phyloP scores from a whole-genome alignment of 108 stramenopile genomes.

The Cyclotella sp. region DNA sequence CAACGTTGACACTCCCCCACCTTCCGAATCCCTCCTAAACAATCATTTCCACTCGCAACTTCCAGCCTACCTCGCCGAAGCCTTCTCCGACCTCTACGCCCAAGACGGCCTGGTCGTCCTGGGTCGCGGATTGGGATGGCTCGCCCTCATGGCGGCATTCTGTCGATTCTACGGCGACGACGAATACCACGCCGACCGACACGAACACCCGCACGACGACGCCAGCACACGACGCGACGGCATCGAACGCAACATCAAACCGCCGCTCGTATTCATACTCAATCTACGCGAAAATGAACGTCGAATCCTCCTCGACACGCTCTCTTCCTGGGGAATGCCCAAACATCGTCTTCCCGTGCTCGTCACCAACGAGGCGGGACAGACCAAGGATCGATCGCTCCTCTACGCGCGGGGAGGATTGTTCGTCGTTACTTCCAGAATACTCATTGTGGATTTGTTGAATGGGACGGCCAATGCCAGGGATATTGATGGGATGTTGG shows the following conservation, averaged over 20 bases:
- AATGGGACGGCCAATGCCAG: slow-evolving; percentile 67
- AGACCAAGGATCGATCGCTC: slow-evolving; percentile 67
- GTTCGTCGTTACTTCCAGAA: slow-evolving; percentile 92
- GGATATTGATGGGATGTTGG: slow-evolving; percentile 90
- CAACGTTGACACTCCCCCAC: too few relatives aligned
- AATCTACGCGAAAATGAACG: slow-evolving; percentile 77
- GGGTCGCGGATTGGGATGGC: slow-evolving; percentile 90
- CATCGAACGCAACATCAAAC: slow-evolving; percentile 27
- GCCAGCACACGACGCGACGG: not conserved
- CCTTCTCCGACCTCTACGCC: slow-evolving; percentile 88
- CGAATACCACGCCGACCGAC: slow-evolving; percentile 18
- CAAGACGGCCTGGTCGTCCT: slow-evolving; percentile 93
- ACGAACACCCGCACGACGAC: slow-evolving; percentile 3
- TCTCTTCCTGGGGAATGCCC: slow-evolving; percentile 81
- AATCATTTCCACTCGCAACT: slow-evolving; percentile 53
- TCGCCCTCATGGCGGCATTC: slow-evolving; percentile 73
- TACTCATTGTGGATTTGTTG: slow-evolving; percentile 96
- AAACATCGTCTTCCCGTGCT: slow-evolving; percentile 67
- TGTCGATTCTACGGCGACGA: slow-evolving; percentile 82
- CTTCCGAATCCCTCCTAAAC: slow-evolving; percentile 18
- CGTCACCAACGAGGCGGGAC: slow-evolving; percentile 83
- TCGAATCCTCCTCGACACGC: slow-evolving; percentile 58
- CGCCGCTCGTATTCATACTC: slow-evolving; percentile 78
- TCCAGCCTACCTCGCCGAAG: slow-evolving; percentile 84
- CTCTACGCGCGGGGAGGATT: slow-evolving; percentile 74